phyloP scores from a whole-genome alignment of 495 filamentous ascomycete genomes.

The Parmelia sp. region DNA sequence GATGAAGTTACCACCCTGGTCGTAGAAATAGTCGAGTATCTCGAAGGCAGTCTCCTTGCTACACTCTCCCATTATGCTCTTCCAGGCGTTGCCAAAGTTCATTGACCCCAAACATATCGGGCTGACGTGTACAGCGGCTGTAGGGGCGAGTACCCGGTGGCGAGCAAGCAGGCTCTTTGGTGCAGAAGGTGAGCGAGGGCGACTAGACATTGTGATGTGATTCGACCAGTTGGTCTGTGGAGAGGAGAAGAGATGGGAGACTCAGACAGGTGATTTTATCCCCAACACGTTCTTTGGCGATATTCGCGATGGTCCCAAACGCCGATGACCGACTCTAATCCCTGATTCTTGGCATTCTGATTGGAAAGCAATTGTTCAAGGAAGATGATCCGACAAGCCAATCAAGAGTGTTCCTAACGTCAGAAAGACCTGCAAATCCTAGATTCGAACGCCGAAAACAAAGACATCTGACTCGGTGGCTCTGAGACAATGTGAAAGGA shows the following conservation, averaged over 20 bases:
- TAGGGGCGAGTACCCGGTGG: conserved; percentile 54
- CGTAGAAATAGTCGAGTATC: conserved; percentile 49
- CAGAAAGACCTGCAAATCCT: too few relatives aligned
- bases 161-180: conserved; percentile 50
- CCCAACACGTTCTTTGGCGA: too few relatives aligned
- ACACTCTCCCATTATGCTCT: conserved; percentile 45
- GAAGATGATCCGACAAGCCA: too few relatives aligned
- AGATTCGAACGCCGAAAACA: too few relatives aligned
- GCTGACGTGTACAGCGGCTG: conserved; percentile 53
- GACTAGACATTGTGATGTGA: neutral
- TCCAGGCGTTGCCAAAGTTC: conserved; percentile 54
- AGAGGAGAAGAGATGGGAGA: neutral
- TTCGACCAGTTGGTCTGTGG: neutral
- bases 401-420: too few relatives aligned
- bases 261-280: too few relatives aligned
- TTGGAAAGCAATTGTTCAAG: too few relatives aligned
- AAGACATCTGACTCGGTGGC: too few relatives aligned
- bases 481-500: too few relatives aligned
- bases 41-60: conserved; percentile 41
- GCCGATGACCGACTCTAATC: neutral
- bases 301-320: too few relatives aligned
- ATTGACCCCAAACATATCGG: conserved; percentile 58
- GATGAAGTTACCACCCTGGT: conserved; percentile 49
- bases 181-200: neutral
- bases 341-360: too few relatives aligned